Evolutionary conservation across 768 basidiomycete species (phyloP).

Genomic region (Naganishia vishniacii): DNA sequence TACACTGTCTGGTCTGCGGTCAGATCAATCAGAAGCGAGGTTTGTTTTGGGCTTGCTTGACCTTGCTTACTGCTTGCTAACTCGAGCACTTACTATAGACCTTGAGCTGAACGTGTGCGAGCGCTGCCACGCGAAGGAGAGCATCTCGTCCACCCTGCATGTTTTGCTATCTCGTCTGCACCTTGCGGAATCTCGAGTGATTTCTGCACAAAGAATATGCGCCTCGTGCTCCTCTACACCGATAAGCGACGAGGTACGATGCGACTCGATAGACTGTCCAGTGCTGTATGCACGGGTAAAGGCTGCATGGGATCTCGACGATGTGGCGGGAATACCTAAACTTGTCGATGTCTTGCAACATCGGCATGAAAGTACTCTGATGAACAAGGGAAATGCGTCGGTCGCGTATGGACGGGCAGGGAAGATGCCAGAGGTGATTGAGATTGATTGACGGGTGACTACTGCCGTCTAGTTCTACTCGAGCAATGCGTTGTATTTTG

Average conservation of each 20-base stretch:
- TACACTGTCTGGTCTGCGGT: constrained; percentile 29
- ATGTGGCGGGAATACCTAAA: constrained; percentile 35
- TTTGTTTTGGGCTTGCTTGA: too few relatives aligned
- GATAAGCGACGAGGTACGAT: constrained; percentile 60
- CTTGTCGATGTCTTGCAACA: constrained; percentile 24
- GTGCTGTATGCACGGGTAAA: constrained; percentile 71
- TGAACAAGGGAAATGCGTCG: not conserved
- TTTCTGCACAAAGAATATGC: constrained; percentile 65
- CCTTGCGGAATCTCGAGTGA: constrained; percentile 56
- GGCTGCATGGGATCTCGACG: constrained; percentile 47
- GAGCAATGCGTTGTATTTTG: not conserved
- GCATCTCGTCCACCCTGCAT: constrained; percentile 57
- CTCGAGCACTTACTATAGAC: too few relatives aligned
- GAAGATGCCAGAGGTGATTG: constrained; percentile 8
- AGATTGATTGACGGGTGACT: constrained; percentile 1
- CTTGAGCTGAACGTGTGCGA: constrained; percentile 55
- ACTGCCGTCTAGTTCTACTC: too few relatives aligned
- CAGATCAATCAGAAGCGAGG: constrained; percentile 13
- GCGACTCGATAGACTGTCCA: constrained; percentile 80
- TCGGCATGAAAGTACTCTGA: not conserved
- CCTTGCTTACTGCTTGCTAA: not conserved
- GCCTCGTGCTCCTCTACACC: constrained; percentile 61
- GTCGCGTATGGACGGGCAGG: not conserved
- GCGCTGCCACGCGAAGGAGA: constrained; percentile 53
- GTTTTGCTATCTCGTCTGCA: constrained; percentile 58